These are phyloP conservation scores for Delitschia confertaspora DNA, from an alignment of 495 filamentous ascomycete species.

Conservation along the genomic window DNA sequence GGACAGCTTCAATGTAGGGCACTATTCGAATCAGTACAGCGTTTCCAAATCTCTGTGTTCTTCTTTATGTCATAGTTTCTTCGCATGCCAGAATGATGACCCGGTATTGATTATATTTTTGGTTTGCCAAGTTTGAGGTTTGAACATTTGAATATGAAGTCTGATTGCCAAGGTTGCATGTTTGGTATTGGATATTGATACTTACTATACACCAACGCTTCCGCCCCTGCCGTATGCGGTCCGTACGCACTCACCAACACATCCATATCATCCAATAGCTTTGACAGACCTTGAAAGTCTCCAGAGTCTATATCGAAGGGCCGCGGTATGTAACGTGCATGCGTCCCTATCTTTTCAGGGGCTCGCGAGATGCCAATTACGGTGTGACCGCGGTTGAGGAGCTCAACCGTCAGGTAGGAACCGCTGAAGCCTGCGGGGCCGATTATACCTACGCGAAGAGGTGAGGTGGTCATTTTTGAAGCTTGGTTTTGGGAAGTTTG, in stretches of 20 bases:
- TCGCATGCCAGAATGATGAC: no score
- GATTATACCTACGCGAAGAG: slow-evolving; percentile 24
- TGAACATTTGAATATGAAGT: not conserved
- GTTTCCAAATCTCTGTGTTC: no score
- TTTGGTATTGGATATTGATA: no score
- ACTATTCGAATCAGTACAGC: slow-evolving; percentile 9
- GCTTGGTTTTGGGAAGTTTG: no score
- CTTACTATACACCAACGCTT: slow-evolving; percentile 27
- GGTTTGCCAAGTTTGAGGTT: no score
- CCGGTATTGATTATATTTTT: no score
- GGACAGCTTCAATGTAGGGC: slow-evolving; percentile 27
- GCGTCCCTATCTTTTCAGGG: slow-evolving; percentile 27
- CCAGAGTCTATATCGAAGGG: slow-evolving; percentile 16
- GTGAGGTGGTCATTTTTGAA: slow-evolving; percentile 6
- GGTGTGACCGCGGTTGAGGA: slow-evolving; percentile 27
- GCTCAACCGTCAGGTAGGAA: slow-evolving; percentile 26
- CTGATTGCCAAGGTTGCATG: no score
- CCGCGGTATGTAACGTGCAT: slow-evolving; percentile 23
- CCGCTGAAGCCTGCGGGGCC: slow-evolving; percentile 30
- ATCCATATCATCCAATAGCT: slow-evolving; percentile 25
- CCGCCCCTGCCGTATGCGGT: slow-evolving; percentile 23
- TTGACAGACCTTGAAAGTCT: slow-evolving; percentile 13
- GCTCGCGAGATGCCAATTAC: slow-evolving; percentile 29
- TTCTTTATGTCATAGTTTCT: no score
- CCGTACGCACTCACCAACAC: slow-evolving; percentile 29